Base-by-base conservation (phyloP, 768 basidiomycete species). In the Suillus weaverae region DNA sequence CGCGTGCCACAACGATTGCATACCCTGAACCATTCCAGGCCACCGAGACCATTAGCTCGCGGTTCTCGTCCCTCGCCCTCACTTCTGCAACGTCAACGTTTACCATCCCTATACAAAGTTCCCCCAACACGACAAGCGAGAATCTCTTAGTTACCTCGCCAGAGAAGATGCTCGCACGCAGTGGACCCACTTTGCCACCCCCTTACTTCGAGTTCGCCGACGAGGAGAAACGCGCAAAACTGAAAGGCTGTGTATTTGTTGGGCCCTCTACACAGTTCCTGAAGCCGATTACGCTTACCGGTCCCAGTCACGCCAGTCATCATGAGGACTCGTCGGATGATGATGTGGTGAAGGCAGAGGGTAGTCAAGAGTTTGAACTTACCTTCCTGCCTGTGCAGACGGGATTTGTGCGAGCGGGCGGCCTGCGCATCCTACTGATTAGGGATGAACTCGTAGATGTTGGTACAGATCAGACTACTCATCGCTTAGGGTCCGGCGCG, bases 391-490 rank as follows among this genome's bases (percentile, higher is more conserved):
- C 90, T 1, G 73, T 84, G 22, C 79, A 76, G 55, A 80, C 77
- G 6, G 93, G 93, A 0, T 90, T 90, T 71, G 76, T 80, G 32
- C 79, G 79, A 4, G 81, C 89, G 20, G 92, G 92, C 20, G 92
- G 92, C 1, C 72, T 94, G 64, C 83, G 91, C n/a, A 79, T 91
- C 35, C 69, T 94, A 33, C 76, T 92, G 33, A 67, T 90, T 1
- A 84, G 84, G 39, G 90, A 92, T 70, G 77, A 79, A 60, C 68
- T 82, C 63, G 71, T 80, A 26, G 80, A 82, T 18, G 78, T 74
- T 18, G 72, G 71, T 13, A 68, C 64, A 22, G 72, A 73, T n/a
- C 66, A 50, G 8, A 70, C 39, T 8, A 62, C 50, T 64, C 41
- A 71, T 71, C 38, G 67, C 64, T 32, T 30, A 20, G 57, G 39